phyloP scores from a whole-genome alignment of 495 filamentous ascomycete genomes.

The Xylona heveae region DNA sequence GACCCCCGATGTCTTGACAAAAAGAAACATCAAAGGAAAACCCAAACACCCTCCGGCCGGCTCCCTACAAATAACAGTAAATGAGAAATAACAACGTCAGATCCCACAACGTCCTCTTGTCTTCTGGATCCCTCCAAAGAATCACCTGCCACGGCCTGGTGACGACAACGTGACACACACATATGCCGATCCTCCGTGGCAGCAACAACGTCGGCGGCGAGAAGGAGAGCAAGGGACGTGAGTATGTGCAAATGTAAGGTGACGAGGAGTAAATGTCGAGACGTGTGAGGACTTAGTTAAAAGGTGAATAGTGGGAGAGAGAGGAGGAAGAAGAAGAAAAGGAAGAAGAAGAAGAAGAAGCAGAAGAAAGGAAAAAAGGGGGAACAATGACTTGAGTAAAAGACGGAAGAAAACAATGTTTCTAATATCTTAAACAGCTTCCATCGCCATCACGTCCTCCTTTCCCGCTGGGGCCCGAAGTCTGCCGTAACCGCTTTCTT shows the following conservation, averaged over 20 bases:
- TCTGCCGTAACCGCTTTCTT: slow-evolving; percentile 48
- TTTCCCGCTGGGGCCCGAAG: slow-evolving; percentile 32
- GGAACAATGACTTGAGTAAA: too few relatives aligned
- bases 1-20: neutral
- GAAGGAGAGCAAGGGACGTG: too few relatives aligned
- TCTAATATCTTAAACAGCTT: slow-evolving; percentile 18
- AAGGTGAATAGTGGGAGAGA: slow-evolving; percentile 6
- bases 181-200: too few relatives aligned
- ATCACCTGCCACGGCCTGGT: too few relatives aligned
- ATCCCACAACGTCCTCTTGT: slow-evolving; percentile 1
- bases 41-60: slow-evolving; percentile 3
- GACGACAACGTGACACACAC: too few relatives aligned
- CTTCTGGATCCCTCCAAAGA: slow-evolving; percentile 1
- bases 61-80: slow-evolving; percentile 3
- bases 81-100: slow-evolving; percentile 1
- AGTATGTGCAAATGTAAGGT: too few relatives aligned
- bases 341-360: slow-evolving; percentile 8
- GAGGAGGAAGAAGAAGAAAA: slow-evolving; percentile 8
- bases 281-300: too few relatives aligned
- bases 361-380: slow-evolving; percentile 5
- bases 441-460: slow-evolving; percentile 24
- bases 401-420: slow-evolving; percentile 11
- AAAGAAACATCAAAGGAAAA: neutral
- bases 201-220: too few relatives aligned
- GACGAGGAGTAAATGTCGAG: too few relatives aligned